Evolutionary conservation across 495 filamentous ascomycete species (phyloP).

Genomic region (Cryomyces minteri): DNA sequence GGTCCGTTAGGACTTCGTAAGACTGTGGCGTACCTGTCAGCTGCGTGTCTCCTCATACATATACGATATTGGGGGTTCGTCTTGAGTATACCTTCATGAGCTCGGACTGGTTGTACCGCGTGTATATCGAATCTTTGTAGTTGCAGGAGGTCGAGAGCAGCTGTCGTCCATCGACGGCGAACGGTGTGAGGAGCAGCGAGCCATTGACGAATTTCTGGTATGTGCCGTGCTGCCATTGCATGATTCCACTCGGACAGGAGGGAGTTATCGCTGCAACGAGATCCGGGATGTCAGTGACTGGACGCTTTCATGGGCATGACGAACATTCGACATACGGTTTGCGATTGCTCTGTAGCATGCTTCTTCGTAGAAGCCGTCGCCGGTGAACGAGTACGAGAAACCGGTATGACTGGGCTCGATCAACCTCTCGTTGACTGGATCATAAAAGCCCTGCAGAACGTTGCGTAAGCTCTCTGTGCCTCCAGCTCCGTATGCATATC

Average conservation of each 20-base stretch:
- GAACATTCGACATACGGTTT: slow-evolving; percentile 38
- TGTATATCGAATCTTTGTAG: slow-evolving; percentile 33
- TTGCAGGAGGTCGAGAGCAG: slow-evolving; percentile 49
- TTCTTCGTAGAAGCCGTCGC: slow-evolving; percentile 52
- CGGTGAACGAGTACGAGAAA: slow-evolving; percentile 69
- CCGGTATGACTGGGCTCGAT: slow-evolving; percentile 53
- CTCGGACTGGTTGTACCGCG: slow-evolving; percentile 52
- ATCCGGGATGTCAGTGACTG: too few relatives aligned
- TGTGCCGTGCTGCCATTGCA: slow-evolving; percentile 66
- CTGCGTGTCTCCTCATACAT: neutral
- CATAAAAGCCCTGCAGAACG: slow-evolving; percentile 45
- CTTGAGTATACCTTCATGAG: slow-evolving; percentile 33
- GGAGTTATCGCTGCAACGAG: slow-evolving; percentile 34
- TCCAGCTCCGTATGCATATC: neutral
- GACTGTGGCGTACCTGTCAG: slow-evolving; percentile 25
- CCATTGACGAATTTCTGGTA: slow-evolving; percentile 36
- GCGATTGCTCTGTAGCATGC: slow-evolving; percentile 56
- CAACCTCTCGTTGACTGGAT: slow-evolving; percentile 47
- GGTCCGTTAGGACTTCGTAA: slow-evolving; percentile 41
- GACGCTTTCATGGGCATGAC: too few relatives aligned
- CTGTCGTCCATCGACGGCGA: slow-evolving; percentile 54
- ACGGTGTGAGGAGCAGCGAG: slow-evolving; percentile 41
- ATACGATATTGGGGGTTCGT: neutral
- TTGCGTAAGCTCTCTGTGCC: neutral
- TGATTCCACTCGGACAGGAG: slow-evolving; percentile 44